Base-by-base conservation (phyloP, 208 protist genomes). In the Porcisia hertigi region DNA sequence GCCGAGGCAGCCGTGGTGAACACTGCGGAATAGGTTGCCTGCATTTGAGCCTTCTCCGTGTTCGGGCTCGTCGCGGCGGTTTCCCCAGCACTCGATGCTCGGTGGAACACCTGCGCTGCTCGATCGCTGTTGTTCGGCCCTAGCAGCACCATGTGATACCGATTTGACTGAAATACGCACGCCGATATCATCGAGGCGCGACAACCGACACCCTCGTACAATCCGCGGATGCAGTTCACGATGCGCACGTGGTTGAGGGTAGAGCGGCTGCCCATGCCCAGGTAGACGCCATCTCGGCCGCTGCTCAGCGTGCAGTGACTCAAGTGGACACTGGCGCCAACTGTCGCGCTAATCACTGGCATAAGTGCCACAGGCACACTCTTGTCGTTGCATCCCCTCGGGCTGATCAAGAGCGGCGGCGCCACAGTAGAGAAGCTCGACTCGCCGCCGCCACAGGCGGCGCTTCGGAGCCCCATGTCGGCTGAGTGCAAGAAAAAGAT, bases 201-300 rank as follows among this genome's bases (percentile, higher is more conserved):
- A 65, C 89, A 94, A 49, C 88, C 81, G 6, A 94, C 85, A 6
- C 89, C 87, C 70, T 94, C 89, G 49, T 94, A 92, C 9, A 91
- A 52, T 2, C 89, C 89, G 16, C 89, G 82, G 23, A 86, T 78
- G 71, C 89, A 94, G 79, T 91, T 88, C 12, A 81, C 66, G 16
- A 92, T 77, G 23, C 59, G 39, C 23, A 83, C 80, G 55, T 63
- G 39, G 43, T 57, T 60, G 34, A 92, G 69, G 43, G 79, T 81
- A 41, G 81, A 86, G 47, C 62, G 39, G 30, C 85, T 90, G 36
- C 83, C 79, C 55, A 91, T 79, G 16, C 89, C 87, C 7, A 90
- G 70, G 63, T 89, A 91, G 23, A 93, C 77, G 47, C 87, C 89
- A 77, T 93, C 89, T 45, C 89, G 89, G 16, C 86, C 89, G 71